Evolutionary conservation across 805 yeast species (phyloP).

Genomic region (Lachancea dasiensis): DNA sequence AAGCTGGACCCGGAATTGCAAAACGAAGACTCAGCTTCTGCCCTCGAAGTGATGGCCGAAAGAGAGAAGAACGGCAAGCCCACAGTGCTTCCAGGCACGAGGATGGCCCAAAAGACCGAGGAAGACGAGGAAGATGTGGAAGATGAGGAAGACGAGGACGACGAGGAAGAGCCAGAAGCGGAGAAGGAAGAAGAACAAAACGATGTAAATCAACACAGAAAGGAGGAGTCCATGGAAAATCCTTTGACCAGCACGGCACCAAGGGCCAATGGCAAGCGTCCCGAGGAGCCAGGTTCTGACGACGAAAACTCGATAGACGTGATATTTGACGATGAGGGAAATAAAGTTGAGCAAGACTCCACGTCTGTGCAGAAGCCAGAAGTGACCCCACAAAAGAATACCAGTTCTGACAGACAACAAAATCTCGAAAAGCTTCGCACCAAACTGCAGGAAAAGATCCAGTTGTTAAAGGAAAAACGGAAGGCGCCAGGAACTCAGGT

Average conservation of each 20-base stretch:
- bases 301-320: conserved; percentile 34
- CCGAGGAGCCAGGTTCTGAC: conserved; percentile 21
- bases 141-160: conserved; percentile 6
- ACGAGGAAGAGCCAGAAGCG: conserved; percentile 18
- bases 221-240: conserved; percentile 9
- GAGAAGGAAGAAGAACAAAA: conserved; percentile 20
- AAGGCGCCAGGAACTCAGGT: conserved; percentile 85
- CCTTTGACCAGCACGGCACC: too few relatives aligned
- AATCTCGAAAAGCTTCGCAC: conserved; percentile 62
- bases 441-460: conserved; percentile 72
- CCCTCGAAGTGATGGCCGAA: conserved; percentile 53
- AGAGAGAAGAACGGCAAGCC: conserved; percentile 50
- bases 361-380: not conserved
- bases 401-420: conserved; percentile 36
- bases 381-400: conserved; percentile 13
- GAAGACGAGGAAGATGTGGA: conserved; percentile 4
- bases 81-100: conserved; percentile 35
- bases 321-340: conserved; percentile 70
- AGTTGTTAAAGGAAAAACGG: conserved; percentile 64
- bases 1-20: conserved; percentile 68
- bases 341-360: conserved; percentile 34
- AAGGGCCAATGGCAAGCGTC: conserved; percentile 14
- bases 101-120: conserved; percentile 13
- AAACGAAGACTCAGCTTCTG: conserved; percentile 44
- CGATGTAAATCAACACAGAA: conserved; percentile 3